Percentiles rank a stretch among this genome's conserved stretches.
phyloP scores from a whole-genome alignment of 169 alveolate genomes.

The Plasmodium berghei region DNA sequence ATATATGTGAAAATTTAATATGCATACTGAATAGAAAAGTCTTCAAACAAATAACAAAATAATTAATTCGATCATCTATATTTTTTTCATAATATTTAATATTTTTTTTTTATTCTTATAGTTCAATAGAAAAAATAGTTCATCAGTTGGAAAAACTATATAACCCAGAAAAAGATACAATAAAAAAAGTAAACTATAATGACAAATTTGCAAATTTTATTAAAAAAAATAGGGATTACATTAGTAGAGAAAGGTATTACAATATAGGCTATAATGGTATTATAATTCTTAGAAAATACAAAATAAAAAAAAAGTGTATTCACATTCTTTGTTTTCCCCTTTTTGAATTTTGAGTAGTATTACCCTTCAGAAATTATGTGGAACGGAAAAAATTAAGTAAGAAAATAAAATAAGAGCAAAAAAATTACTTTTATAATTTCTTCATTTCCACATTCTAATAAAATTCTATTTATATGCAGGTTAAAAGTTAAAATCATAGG shows the following conservation, averaged over 20 bases:
- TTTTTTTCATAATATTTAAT: too few species aligned
- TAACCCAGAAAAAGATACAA: constrained; percentile 10
- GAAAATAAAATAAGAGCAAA: not conserved
- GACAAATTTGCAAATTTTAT: constrained; percentile 47
- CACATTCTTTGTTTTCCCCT: not conserved
- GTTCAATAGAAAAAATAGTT: constrained; percentile 62
- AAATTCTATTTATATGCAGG: constrained; percentile 9
- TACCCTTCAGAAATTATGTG: constrained; percentile 31
- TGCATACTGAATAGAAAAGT: too few species aligned
- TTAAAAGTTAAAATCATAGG: constrained; percentile 70
- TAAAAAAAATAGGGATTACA: constrained; percentile 50
- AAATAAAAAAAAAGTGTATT: not conserved
- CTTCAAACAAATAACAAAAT: too few species aligned
- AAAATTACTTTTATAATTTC: not conserved
- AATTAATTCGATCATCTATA: too few species aligned
- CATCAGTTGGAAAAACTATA: constrained; percentile 32
- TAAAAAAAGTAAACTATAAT: constrained; percentile 7
- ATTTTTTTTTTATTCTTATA: constrained; percentile 2
- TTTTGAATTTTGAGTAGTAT: constrained; percentile 20
- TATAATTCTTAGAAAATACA: not conserved
- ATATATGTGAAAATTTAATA: too few species aligned
- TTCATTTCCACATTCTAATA: not conserved
- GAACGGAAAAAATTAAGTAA: constrained; percentile 53
- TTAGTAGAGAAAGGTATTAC: constrained; percentile 42
- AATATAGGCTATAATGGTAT: not conserved